Conservation (phyloP, 108 stramenopile genomes). For the Poteriospumella lacustris region DNA sequence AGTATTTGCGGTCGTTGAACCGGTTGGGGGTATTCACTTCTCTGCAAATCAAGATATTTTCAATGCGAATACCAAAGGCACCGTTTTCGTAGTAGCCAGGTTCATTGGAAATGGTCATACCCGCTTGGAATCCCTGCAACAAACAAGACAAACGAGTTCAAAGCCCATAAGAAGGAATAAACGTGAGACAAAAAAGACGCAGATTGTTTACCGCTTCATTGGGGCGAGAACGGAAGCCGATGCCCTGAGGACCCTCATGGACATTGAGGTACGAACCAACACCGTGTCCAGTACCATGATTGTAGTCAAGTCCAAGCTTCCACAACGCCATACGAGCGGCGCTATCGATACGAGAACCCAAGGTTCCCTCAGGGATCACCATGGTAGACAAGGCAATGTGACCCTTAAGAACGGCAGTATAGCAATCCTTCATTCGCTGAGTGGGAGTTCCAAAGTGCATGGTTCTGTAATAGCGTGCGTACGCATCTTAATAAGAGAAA, state of each 20-base stretch:
- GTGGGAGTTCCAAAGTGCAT: constrained; percentile 84
- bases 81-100: constrained; percentile 93
- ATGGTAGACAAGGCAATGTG: constrained; percentile 82
- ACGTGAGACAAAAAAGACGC: neutral
- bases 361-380: constrained; percentile 75
- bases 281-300: constrained; percentile 95
- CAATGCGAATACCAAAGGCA: constrained; percentile 88
- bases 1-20: constrained; percentile 56
- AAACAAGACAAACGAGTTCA: constrained; percentile 26
- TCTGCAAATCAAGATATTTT: constrained; percentile 44
- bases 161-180: constrained; percentile 27
- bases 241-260: constrained; percentile 84
- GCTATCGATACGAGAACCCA: constrained; percentile 64
- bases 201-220: constrained; percentile 55
- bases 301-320: constrained; percentile 83
- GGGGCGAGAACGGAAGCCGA: constrained; percentile 35
- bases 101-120: constrained; percentile 95
- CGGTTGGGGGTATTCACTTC: neutral
- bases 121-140: constrained; percentile 67
- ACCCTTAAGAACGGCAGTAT: constrained; percentile 89
- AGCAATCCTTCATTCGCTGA: constrained; percentile 65
- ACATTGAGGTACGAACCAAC: constrained; percentile 94
- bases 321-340: constrained; percentile 82
- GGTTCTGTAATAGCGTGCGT: too few relatives aligned
- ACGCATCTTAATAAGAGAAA: neutral